Base-by-base conservation (phyloP, 2,329 filamentous ascomycete genomes). In the Botrytis paeoniae region DNA sequence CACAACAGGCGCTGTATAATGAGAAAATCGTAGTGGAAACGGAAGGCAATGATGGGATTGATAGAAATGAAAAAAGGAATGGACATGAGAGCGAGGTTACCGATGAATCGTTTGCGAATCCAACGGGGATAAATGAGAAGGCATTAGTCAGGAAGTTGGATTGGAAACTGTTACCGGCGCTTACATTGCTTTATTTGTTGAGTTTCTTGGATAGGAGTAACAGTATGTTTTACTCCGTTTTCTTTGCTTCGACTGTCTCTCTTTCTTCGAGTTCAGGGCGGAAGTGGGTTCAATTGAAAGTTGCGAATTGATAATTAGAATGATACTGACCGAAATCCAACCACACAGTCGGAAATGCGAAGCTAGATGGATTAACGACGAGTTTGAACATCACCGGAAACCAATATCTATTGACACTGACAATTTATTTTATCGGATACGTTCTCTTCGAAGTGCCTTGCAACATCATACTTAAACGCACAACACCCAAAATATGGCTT, bases 341-440 rank as follows among this genome's bases (percentile, higher is more conserved):
- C 79, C 82, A 73, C 80, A 78, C 41, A 91, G 87, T 89, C 32
- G 87, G 86, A 37, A 89, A 89, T 75, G 88, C 87, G 0, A 84
- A 84, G 66, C 85, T 89, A 29, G 87, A 89, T 75, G 87, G 87
- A 41, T 83, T 89, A 64, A 80, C 86, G 0, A 80, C 78, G 6
- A 87, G 89, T 76, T 75, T 89, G 5, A 70, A 85, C 63, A 89
- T 89, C 82, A 85, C 86, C 39, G 88, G 87, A 0, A 87, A 90
- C 63, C 85, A 91, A 76, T 92, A 93, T 73, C 83, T 92, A 1
- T 90, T 87, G 0, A 89, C 89, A 1, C 78, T 92, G 59, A 92
- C 90, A 0, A 80, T 92, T 0, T 93, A 91, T 80, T 93, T 93
- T 78, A 82, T 89, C 59, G 86, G 86, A 61, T 89, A 79, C 76